Percentiles rank a stretch among this genome's conserved stretches.
Conservation (phyloP, 257 asterid genomes). For the Perilla frutescens region DNA sequence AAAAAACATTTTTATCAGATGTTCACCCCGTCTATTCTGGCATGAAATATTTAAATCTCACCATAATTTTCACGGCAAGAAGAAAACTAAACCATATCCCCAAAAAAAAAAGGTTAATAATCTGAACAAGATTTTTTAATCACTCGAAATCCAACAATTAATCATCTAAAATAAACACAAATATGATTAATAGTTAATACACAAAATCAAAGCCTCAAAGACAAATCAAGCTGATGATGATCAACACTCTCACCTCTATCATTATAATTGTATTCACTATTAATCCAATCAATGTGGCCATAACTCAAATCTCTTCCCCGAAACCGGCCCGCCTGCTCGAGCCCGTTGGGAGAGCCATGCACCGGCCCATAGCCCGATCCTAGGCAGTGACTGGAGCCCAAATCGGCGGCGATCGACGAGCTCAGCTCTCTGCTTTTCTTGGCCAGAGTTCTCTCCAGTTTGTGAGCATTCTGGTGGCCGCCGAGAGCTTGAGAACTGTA, state of each 20-base stretch:
- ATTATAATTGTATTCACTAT: slow-evolving; percentile 23
- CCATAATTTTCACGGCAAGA: slow-evolving; percentile 12
- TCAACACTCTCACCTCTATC: slow-evolving; percentile 39
- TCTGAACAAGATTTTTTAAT: background rate
- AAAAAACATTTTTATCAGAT: no score
- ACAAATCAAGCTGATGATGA: slow-evolving; percentile 56
- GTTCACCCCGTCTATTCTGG: no score
- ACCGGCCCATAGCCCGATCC: no score
- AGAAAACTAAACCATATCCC: background rate
- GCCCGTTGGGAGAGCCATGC: background rate
- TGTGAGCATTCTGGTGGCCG: slow-evolving; percentile 96
- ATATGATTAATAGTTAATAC: background rate
- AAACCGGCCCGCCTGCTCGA: slow-evolving; percentile 26
- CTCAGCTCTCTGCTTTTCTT: slow-evolving; percentile 72
- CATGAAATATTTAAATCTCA: background rate
- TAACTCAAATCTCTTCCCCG: slow-evolving; percentile 42
- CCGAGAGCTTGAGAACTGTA: slow-evolving; percentile 91
- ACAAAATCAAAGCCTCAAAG: slow-evolving; percentile 57
- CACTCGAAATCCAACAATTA: background rate
- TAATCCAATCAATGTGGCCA: slow-evolving; percentile 31
- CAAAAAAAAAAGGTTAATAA: slow-evolving; percentile 2
- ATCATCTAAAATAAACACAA: background rate
- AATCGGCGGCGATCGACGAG: slow-evolving; percentile 35
- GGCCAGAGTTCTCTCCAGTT: slow-evolving; percentile 80
- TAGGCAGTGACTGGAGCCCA: slow-evolving; percentile 34